Evolutionary conservation across 352 stramenopile species (phyloP), one percentile per base, ranked within the genome.

Genomic region (Pythium rhizo-oryzae): DNA sequence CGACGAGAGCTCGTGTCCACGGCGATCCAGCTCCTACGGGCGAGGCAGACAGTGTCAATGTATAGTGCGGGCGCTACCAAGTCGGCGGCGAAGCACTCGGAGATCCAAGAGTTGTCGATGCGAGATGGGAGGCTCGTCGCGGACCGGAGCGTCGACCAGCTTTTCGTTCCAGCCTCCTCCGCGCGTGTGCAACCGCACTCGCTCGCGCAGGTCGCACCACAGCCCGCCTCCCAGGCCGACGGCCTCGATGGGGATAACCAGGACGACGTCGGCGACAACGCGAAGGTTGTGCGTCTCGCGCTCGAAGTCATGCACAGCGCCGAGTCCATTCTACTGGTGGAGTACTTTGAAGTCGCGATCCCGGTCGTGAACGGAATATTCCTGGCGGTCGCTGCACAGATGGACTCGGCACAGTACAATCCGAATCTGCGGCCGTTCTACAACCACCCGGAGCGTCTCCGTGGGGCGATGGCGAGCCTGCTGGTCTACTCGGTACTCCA

Each of bases 311-410:
- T 65, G 44, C 55, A 66, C 16, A 33, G 47, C 2, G 65, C 65
- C 25, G 56, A 65, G 25, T 62, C 55, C 1, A 66, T 71, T 12
- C 57, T 71, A 0, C 46, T 66, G 19, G 49, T 60, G 23, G 65
- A 70, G 55, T 70, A 65, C 23, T 55, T 55, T 18, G 63, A 70
- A 55, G 54, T 70, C 19, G 44, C n/a, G 1, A 25, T 71, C 7
- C 56, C 57, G 0, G 43, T 65, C 6, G 41, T 50, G 19, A 65
- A 62, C 41, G 57, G 7, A 4, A 18, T 60, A 0, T 66, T 66
- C 33, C 15, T 71, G 9, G 8, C 62, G 47, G 25, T 58, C 5
- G 50, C 63, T 6, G 18, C 44, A 2, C 63, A 59, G 12, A 16
- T 63, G 12, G 11, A 59, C 13, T 58, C 43, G 25, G 54, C 63